Base-by-base conservation (phyloP, 345 rosid genomes). In the Luvunga scandens region DNA sequence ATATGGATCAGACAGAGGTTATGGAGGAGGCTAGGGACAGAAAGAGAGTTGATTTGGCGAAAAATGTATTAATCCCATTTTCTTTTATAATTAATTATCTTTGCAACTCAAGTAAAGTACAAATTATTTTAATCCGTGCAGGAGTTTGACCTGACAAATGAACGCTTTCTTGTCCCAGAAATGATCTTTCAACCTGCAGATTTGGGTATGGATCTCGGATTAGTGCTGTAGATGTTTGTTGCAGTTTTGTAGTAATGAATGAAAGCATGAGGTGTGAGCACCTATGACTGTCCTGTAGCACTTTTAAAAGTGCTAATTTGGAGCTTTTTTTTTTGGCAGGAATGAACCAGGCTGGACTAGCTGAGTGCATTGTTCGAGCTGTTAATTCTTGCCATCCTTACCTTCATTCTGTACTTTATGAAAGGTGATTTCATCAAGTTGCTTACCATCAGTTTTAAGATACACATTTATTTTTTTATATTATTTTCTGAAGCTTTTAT, bases 121-220 rank as follows among this genome's bases (percentile, higher is more conserved):
- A 31, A 25, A 12, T n/a, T 22, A 69, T 80, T 75, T 13, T 76
- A 73, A 10, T 71, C 73, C 78, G 18, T 81, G 80, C 92, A 95
- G 99, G 99, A 95, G 88, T 91, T 95, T 71, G 97, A 93, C 78
- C 88, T 93, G 85, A 92, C 96, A 19, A 95, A 93, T 79, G 99
- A 95, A 77, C 90, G 97, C 19, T 95, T 95, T 79, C 92, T 95
- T 81, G 99, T 93, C 59, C 98, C 98, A 4, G 98, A 95, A 88
- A 93, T 93, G 88, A 84, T 95, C 75, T 95, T 95, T 87, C 94
- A 92, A 33, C 99, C 99, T 75, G 90, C 93, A 19, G 98, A 95
- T 91, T 85, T 93, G 87, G 97, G 99, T 93, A 77, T 74, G 85
- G 79, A 64, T 63, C 71, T 5, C 25, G 8, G 27, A 25, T 74